A percentile compares a stretch with the other conserved stretches of the same genome.
Conservation (phyloP, 2,329 filamentous ascomycete species). For the Venturia oleaginea region DNA sequence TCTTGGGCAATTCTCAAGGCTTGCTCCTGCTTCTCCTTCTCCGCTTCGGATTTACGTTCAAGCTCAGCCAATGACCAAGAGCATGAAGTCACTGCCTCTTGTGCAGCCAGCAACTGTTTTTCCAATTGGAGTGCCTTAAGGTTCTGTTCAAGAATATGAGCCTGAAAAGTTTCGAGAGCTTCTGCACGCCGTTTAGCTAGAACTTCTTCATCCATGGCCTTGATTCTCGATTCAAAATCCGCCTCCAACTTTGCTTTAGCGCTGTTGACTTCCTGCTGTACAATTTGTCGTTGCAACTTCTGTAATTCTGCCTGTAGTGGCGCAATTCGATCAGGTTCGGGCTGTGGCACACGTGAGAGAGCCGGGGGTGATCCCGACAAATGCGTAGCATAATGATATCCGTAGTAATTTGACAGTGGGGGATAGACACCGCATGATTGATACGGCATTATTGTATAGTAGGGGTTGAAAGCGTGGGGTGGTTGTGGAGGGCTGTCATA, state of each 20-base stretch:
- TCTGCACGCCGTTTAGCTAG: background rate
- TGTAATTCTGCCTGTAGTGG: background rate
- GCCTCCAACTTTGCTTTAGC: background rate
- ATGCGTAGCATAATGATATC: background rate
- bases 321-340: background rate
- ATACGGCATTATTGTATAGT: slow-evolving; percentile 4
- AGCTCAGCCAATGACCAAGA: background rate
- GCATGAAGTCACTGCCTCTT: background rate
- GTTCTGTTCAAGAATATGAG: background rate
- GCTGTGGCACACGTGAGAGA: background rate
- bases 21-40: background rate
- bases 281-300: background rate
- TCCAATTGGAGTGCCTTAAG: background rate
- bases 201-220: background rate
- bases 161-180: background rate
- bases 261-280: background rate
- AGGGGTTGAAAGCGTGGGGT: background rate
- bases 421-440: slow-evolving; percentile 6
- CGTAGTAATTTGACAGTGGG: background rate
- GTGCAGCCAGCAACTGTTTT: background rate
- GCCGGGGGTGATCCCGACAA: background rate
- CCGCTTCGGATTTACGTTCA: background rate
- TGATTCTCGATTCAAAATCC: background rate
- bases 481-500: background rate
- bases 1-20: background rate